Evolutionary conservation across 1,139 yeast species (phyloP), one percentile per base, ranked within the genome.

Genomic region (Pichia sp.): DNA sequence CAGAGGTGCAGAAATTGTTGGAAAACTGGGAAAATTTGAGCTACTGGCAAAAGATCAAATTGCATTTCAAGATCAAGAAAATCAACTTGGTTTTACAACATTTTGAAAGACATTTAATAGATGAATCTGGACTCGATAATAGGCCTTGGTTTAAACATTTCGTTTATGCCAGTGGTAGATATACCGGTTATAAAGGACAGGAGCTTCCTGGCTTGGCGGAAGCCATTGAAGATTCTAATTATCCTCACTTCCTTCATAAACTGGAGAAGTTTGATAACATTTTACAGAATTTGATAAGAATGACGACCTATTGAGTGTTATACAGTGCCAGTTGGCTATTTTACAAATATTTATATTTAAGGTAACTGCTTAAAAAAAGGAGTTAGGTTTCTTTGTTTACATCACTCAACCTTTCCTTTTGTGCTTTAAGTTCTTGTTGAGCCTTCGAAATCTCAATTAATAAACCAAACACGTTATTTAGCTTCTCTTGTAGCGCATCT

Each of bases 81-180:
- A 61, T 65, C 33, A 72, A 72, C 53, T 39, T 50, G 33, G 61
- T 62, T 49, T 56, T 71, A 45, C 75, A 72, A 54, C 74, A 68
- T 58, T 73, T 77, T 52, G 96, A 88, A 61, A 73, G 92, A 56
- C 66, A 71, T 51, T 85, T 87, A 64, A 63, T 85, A 45, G 68
- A 75, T 57, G 67, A 72, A 32, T 66, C 73, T 3, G 96, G 96
- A 3, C 73, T 87, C 44, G 74, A 72, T 32, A 64, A 70, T 51
- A 74, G 96, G 57, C 68, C 74, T n/a, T 87, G 95, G 95, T 88
- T 82, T 67, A 85, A 81, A 65, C 95, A 88, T 64, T 73, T 85
- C 50, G 77, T 85, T 4, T 86, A 74, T 62, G 95, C 95, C 3
- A 80, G 92, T 44, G 95, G 95, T 4, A 71, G 94, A 58, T 81